Evolutionary conservation across 1,284 basidiomycete genomes (phyloP), one percentile per base, ranked within the genome.

Genomic region (Neotropicomus parvogracilis): DNA sequence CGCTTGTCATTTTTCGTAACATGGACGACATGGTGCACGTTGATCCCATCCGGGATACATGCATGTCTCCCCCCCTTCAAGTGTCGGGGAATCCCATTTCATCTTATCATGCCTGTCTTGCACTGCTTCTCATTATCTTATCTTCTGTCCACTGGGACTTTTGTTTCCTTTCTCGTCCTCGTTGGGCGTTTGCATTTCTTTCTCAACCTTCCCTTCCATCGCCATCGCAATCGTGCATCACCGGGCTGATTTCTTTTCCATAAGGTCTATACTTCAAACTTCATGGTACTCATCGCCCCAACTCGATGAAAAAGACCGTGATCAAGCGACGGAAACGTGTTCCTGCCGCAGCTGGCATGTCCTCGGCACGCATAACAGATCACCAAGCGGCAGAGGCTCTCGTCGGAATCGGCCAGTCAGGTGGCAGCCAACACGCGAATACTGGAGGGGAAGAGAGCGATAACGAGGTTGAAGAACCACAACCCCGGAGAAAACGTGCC

Each of bases 301-400:
- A 95, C 54, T 92, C 92, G 49, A 95, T 99, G 93, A 97, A 97
- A 73, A 97, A 98, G 77, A 90, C 91, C 3, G 93, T 97, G 59
- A 99, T 99, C 77, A 99, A 99, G 75, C 83, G 95, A 31, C 79
- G 95, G 54, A 98, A 98, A 73, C 86, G 95, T 57, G 92, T 98
- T 26, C 91, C 94, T 40, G 92, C 91, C 33, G 85, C 80, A 46
- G 68, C 63, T 49, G 62, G 67, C 40, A 59, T 59, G 55, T 58
- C 75, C 68, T 56, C 72, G 43, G 78, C 75, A 48, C 79, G 83
- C 40, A 83, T 89, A 74, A 78, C 83, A 12, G 88, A 91, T 62
- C 87, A 88, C 62, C 87, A 88, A 36, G 88, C 88, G 6, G 88
- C 88, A 12, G 88, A 90, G 67, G 82, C 87, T 3, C 79, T 91